phyloP scores from a whole-genome alignment of 768 basidiomycete genomes.

The Leccinum disarticulatum region DNA sequence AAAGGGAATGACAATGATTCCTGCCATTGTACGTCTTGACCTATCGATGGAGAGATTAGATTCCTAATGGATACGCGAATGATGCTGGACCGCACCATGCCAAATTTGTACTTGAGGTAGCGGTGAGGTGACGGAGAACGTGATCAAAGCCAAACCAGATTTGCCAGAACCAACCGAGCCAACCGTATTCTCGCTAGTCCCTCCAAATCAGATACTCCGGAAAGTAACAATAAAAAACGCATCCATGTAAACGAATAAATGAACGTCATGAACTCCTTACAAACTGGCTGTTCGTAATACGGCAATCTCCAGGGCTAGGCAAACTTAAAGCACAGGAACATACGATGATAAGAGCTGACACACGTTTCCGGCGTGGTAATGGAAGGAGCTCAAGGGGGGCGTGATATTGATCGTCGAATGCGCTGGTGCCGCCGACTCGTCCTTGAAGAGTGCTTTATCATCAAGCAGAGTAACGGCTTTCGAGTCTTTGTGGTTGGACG shows the following conservation, averaged over 20 bases:
- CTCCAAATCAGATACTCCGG: not conserved
- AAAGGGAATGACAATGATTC: slow-evolving; percentile 66
- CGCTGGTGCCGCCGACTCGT: slow-evolving; percentile 12
- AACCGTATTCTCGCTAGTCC: slow-evolving; percentile 43
- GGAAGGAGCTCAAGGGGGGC: slow-evolving; percentile 59
- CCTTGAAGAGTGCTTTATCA: slow-evolving; percentile 37
- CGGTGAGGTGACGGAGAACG: slow-evolving; percentile 56
- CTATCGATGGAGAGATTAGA: slow-evolving; percentile 24
- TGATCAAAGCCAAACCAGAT: slow-evolving; percentile 65
- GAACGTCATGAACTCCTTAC: slow-evolving; percentile 64
- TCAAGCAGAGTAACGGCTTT: slow-evolving; percentile 42
- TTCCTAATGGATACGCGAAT: not conserved
- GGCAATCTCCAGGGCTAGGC: slow-evolving; percentile 63
- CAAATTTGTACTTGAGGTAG: slow-evolving; percentile 78
- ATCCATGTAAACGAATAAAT: slow-evolving; percentile 67
- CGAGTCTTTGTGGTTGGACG: slow-evolving; percentile 33
- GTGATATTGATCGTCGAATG: slow-evolving; percentile 47
- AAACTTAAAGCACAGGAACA: not conserved
- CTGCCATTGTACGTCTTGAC: slow-evolving; percentile 55
- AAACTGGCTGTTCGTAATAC: slow-evolving; percentile 65
- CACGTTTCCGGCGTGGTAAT: slow-evolving; percentile 57
- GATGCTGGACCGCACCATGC: slow-evolving; percentile 49
- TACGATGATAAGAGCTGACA: not conserved
- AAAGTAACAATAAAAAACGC: slow-evolving; percentile 5
- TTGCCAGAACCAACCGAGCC: slow-evolving; percentile 77